Evolutionary conservation across 805 yeast genomes (phyloP).

Genomic region (Ogataea polymorpha): DNA sequence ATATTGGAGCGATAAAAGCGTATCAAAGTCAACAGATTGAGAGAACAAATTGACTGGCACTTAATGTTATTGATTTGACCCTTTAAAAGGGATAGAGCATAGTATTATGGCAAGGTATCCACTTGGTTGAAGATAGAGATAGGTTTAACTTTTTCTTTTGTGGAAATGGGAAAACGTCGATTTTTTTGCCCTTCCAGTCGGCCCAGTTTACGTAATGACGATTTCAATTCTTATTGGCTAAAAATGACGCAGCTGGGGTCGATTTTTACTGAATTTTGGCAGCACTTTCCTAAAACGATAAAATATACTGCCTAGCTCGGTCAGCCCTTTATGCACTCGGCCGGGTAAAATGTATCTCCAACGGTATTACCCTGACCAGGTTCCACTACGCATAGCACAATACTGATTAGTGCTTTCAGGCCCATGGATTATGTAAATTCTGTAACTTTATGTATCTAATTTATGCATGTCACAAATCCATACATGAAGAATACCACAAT

Average conservation of each 20-base stretch:
- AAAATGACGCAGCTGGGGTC: neutral
- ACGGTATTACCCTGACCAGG: neutral
- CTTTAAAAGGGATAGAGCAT: slow-evolving; percentile 12
- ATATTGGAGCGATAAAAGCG: slow-evolving; percentile 2
- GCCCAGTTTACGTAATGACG: slow-evolving; percentile 2
- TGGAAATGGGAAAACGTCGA: slow-evolving; percentile 20
- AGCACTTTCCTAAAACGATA: slow-evolving; percentile 9
- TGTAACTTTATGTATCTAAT: slow-evolving; percentile 10
- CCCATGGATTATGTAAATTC: neutral
- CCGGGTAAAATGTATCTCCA: slow-evolving; percentile 2
- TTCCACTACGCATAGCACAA: neutral
- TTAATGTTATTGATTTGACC: slow-evolving; percentile 1
- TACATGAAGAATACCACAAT: slow-evolving; percentile 6
- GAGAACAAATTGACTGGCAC: slow-evolving; percentile 5
- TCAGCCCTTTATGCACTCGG: neutral
- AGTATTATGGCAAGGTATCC: slow-evolving; percentile 10
- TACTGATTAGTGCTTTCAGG: neutral
- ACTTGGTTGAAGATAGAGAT: slow-evolving; percentile 11
- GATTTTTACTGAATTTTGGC: slow-evolving; percentile 9
- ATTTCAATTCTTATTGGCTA: slow-evolving; percentile 8
- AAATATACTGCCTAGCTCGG: slow-evolving; percentile 1
- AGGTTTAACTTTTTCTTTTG: slow-evolving; percentile 18
- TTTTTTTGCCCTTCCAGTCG: slow-evolving; percentile 15
- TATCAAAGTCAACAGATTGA: slow-evolving; percentile 2
- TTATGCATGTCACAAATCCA: slow-evolving; percentile 5